Conservation (phyloP, 139 green algal genomes). For the Ettlia oleoabundans region DNA sequence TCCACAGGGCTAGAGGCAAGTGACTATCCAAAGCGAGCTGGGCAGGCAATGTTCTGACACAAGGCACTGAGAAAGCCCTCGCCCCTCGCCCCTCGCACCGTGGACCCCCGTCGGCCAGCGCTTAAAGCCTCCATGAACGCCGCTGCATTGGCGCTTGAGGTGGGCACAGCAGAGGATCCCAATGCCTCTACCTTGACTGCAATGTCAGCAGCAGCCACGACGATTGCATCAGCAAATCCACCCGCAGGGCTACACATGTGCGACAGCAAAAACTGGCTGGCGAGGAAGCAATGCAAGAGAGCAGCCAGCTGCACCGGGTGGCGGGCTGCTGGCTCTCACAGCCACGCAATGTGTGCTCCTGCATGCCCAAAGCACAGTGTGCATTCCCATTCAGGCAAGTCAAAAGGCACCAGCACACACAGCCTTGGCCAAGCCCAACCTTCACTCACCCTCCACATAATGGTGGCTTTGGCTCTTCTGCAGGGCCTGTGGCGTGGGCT, state of each 20-base stretch:
- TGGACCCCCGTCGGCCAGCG: no score
- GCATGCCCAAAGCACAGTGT: not conserved
- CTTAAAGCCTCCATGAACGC: not conserved
- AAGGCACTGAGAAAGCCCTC: no score
- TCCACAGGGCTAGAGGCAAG: no score
- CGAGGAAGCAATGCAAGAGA: not conserved
- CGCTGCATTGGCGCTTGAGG: not conserved
- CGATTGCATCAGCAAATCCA: not conserved
- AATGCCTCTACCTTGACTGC: conserved; percentile 17
- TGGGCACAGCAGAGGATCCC: not conserved
- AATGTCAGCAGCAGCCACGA: not conserved
- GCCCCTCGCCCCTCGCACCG: no score
- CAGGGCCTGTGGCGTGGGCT: conserved; percentile 14
- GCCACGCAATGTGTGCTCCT: no score
- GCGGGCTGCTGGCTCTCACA: no score
- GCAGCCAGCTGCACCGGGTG: not conserved
- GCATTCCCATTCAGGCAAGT: no score
- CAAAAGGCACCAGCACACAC: not conserved
- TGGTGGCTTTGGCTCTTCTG: not conserved
- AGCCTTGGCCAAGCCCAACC: not conserved
- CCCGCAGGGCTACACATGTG: not conserved
- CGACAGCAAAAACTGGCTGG: not conserved
- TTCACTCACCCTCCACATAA: conserved; percentile 9
- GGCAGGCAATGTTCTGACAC: no score
- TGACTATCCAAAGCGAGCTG: no score